These are phyloP conservation scores for Rosa chinensis DNA, from an alignment of 306 rosid species.

Conservation along the genomic window DNA sequence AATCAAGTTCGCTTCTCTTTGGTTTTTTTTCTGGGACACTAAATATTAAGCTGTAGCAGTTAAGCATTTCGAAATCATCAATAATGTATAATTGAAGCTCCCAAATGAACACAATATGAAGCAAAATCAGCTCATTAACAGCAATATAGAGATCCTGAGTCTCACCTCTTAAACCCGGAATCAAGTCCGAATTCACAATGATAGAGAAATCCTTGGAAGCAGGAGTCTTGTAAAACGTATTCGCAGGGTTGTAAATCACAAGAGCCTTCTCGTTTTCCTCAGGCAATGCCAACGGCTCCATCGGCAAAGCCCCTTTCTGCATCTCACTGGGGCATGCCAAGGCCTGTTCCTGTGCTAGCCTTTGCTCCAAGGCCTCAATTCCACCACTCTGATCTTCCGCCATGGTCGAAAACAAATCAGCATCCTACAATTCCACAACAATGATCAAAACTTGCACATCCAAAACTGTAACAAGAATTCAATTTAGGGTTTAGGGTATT, in stretches of 20 bases:
- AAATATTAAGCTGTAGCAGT: too few species aligned
- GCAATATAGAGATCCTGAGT: too few species aligned
- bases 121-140: not conserved
- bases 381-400: constrained; percentile 10
- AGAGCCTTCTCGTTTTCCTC: constrained; percentile 34
- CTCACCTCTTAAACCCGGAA: constrained; percentile 47
- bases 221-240: constrained; percentile 25
- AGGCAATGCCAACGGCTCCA: not conserved
- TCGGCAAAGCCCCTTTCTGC: not conserved
- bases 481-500: not conserved
- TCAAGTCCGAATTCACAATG: constrained; percentile 35
- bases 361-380: not conserved
- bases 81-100: not conserved
- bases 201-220: constrained; percentile 33
- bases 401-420: not conserved
- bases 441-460: not conserved
- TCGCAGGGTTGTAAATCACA: constrained; percentile 31
- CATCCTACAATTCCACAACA: constrained; percentile 22
- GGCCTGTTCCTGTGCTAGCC: not conserved
- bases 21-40: too few species aligned
- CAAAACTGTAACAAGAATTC: not conserved
- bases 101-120: not conserved
- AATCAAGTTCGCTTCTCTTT: too few species aligned
- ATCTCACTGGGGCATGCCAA: not conserved
- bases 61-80: too few species aligned